A percentile compares a stretch with the other conserved stretches of the same genome.
These are phyloP conservation scores for Kazachstania kunashirensis DNA, from an alignment of 805 yeast genomes.

Conservation along the genomic window DNA sequence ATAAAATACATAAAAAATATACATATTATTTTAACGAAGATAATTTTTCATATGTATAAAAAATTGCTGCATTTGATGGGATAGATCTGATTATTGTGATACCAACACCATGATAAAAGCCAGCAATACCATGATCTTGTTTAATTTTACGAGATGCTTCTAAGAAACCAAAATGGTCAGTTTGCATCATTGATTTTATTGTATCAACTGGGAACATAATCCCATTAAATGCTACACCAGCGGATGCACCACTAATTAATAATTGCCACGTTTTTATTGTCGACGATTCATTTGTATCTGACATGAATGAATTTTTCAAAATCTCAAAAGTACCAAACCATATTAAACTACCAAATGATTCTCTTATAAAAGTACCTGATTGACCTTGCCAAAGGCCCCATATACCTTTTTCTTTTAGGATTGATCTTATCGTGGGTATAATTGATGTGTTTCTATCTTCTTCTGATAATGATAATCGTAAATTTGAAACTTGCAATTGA, in stretches of 20 bases:
- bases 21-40: not conserved
- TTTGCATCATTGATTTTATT: slow-evolving; percentile 74
- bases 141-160: slow-evolving; percentile 34
- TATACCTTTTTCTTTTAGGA: slow-evolving; percentile 49
- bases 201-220: slow-evolving; percentile 86
- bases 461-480: slow-evolving; percentile 20
- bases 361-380: slow-evolving; percentile 70
- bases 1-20: no score
- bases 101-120: slow-evolving; percentile 75
- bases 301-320: slow-evolving; percentile 28
- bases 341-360: slow-evolving; percentile 80
- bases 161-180: slow-evolving; percentile 32
- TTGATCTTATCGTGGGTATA: slow-evolving; percentile 32
- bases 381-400: slow-evolving; percentile 84
- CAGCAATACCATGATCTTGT: slow-evolving; percentile 52
- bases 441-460: slow-evolving; percentile 25
- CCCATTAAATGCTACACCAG: slow-evolving; percentile 75
- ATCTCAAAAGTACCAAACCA: slow-evolving; percentile 90
- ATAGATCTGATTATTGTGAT: slow-evolving; percentile 72
- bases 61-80: slow-evolving; percentile 85
- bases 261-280: slow-evolving; percentile 35
- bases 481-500: slow-evolving; percentile 59
- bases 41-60: slow-evolving; percentile 58
- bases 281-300: slow-evolving; percentile 12
- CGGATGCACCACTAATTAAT: slow-evolving; percentile 74